These are phyloP conservation scores for Xanthoconium separans DNA, from an alignment of 1,284 basidiomycete species.

Conservation along the genomic window DNA sequence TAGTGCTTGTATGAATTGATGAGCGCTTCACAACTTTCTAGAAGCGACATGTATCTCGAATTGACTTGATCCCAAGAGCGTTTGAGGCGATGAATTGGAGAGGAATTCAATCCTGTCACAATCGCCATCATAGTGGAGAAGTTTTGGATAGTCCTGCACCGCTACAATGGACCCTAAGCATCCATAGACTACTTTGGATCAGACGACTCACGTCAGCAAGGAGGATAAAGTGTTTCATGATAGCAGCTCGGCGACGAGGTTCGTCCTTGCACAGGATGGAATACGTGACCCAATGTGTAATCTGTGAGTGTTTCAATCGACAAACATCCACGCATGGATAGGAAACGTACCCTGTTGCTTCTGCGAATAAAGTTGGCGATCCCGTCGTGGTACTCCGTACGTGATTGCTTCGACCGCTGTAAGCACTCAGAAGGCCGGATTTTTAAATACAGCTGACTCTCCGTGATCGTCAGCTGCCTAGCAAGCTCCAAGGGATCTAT, in stretches of 20 bases:
- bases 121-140: slow-evolving; percentile 81
- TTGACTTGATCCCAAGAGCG: slow-evolving; percentile 76
- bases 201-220: slow-evolving; percentile 64
- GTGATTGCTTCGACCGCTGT: slow-evolving; percentile 54
- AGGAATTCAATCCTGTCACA: slow-evolving; percentile 75
- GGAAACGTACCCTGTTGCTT: slow-evolving; percentile 56
- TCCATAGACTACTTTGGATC: background rate
- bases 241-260: slow-evolving; percentile 61
- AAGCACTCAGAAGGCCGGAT: slow-evolving; percentile 76
- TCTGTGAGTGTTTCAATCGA: slow-evolving; percentile 32
- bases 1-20: slow-evolving; percentile 78
- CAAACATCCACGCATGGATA: background rate
- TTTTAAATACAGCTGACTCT: slow-evolving; percentile 66
- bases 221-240: slow-evolving; percentile 78
- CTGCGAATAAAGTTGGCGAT: slow-evolving; percentile 74
- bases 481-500: slow-evolving; percentile 79
- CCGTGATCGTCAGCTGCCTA: slow-evolving; percentile 77
- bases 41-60: slow-evolving; percentile 46
- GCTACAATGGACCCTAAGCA: slow-evolving; percentile 39
- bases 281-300: slow-evolving; percentile 77
- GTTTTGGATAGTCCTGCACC: slow-evolving; percentile 71
- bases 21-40: slow-evolving; percentile 52
- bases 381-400: slow-evolving; percentile 50
- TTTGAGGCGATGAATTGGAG: slow-evolving; percentile 72
- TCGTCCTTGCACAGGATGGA: slow-evolving; percentile 70